Evolutionary conservation across 208 protist genomes (phyloP).

Genomic region (Wallacemonas rigidus): DNA sequence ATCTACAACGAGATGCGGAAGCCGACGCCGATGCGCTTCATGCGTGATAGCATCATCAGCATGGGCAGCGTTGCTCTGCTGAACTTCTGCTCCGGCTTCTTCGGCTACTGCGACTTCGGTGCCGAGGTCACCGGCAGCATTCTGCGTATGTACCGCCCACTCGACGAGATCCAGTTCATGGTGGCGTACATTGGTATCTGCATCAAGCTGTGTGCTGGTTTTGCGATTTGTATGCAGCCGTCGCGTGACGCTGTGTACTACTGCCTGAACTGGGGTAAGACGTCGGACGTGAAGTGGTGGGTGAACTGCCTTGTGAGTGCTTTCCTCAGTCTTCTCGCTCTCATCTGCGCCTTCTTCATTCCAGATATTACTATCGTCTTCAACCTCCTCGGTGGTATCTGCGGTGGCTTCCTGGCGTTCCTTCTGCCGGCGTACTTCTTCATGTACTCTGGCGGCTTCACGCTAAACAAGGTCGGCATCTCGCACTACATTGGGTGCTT

Average conservation of each 20-base stretch:
- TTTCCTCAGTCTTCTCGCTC: constrained; percentile 46
- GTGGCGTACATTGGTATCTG: constrained; percentile 70
- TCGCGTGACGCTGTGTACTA: constrained; percentile 77
- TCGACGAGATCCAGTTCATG: constrained; percentile 45
- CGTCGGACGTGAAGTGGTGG: constrained; percentile 47
- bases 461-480: constrained; percentile 44
- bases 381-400: constrained; percentile 67
- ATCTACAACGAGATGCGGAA: constrained; percentile 73
- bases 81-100: constrained; percentile 72
- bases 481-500: constrained; percentile 54
- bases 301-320: constrained; percentile 51
- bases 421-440: constrained; percentile 80
- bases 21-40: constrained; percentile 47
- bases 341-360: constrained; percentile 79
- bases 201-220: constrained; percentile 81
- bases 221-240: constrained; percentile 72
- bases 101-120: constrained; percentile 84
- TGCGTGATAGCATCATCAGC: constrained; percentile 45
- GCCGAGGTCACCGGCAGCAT: constrained; percentile 47
- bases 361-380: constrained; percentile 83
- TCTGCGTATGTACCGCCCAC: constrained; percentile 56
- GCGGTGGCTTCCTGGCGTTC: constrained; percentile 78
- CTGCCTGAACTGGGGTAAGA: constrained; percentile 49
- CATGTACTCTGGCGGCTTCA: constrained; percentile 74
- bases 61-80: constrained; percentile 58